These are phyloP conservation scores for Artemisia argyi DNA, from an alignment of 129 eudicot genomes.

Conservation along the genomic window DNA sequence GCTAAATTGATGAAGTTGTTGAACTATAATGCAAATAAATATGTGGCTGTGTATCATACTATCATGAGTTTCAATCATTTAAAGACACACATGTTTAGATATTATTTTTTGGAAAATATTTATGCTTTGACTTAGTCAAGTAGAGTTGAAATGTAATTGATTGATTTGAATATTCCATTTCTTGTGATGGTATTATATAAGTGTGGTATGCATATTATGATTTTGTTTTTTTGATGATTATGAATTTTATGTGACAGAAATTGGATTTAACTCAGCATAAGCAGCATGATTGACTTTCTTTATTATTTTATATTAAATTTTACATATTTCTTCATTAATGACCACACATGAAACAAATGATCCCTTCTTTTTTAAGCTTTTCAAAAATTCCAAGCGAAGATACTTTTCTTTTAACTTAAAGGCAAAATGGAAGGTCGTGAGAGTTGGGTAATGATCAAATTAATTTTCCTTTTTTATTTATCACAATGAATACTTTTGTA, in stretches of 20 bases:
- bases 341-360: constrained; percentile 19
- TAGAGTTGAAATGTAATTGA: constrained; percentile 9
- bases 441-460: too few species aligned
- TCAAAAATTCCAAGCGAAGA: constrained; percentile 14
- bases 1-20: constrained; percentile 1
- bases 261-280: constrained; percentile 19
- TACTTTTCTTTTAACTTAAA: background rate
- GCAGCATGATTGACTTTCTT: constrained; percentile 21
- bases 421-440: too few species aligned
- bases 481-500: too few species aligned
- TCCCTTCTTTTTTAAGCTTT: background rate
- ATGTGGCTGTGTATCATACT: background rate
- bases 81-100: background rate
- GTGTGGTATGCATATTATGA: constrained; percentile 7
- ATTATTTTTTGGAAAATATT: background rate
- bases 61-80: background rate
- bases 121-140: constrained; percentile 10
- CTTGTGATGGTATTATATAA: constrained; percentile 8
- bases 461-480: constrained; percentile 3
- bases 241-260: too few species aligned
- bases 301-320: background rate
- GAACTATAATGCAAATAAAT: background rate
- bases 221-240: constrained; percentile 12
- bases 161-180: constrained; percentile 6
- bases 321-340: constrained; percentile 23